A percentile compares a stretch with the other conserved stretches of the same genome.
phyloP scores from a whole-genome alignment of 495 filamentous ascomycete genomes.

The Daldinia loculata region DNA sequence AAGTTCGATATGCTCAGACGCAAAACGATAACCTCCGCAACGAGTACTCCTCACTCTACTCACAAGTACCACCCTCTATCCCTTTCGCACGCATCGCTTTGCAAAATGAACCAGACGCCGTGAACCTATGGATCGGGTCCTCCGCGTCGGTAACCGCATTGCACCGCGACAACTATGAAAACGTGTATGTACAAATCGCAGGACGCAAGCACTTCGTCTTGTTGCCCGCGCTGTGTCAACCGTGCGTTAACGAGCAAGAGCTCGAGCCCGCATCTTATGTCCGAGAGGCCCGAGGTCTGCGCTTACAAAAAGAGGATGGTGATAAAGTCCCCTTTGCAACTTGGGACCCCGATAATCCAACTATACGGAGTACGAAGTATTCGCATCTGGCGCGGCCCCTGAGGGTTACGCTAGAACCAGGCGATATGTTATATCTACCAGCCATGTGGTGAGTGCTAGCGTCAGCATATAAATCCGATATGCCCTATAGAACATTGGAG shows the following conservation, averaged over 20 bases:
- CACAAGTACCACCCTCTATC: conserved; percentile 64
- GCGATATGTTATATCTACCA: conserved; percentile 84
- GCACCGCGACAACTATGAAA: conserved; percentile 84
- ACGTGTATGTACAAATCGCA: conserved; percentile 76
- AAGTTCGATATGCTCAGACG: conserved; percentile 65
- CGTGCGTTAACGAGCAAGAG: conserved; percentile 67
- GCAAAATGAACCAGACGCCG: conserved; percentile 67
- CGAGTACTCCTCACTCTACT: conserved; percentile 69
- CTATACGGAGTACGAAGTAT: conserved; percentile 57
- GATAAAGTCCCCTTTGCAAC: conserved; percentile 66
- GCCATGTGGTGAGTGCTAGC: conserved; percentile 69
- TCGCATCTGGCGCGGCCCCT: conserved; percentile 64
- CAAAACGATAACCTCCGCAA: conserved; percentile 79
- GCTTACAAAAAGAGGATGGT: conserved; percentile 48
- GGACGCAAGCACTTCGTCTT: conserved; percentile 76
- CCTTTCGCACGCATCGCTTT: conserved; percentile 74
- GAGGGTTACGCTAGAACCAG: conserved; percentile 68
- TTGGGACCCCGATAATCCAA: conserved; percentile 73
- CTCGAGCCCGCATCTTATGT: conserved; percentile 63
- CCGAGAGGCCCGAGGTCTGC: conserved; percentile 45
- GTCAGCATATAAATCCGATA: not conserved
- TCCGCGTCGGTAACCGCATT: conserved; percentile 68
- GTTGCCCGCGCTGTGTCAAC: conserved; percentile 68
- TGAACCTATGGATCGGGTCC: conserved; percentile 84
- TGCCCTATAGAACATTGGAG: not conserved